phyloP scores from a whole-genome alignment of 441 rosid genomes.

The Daphne laureola region DNA sequence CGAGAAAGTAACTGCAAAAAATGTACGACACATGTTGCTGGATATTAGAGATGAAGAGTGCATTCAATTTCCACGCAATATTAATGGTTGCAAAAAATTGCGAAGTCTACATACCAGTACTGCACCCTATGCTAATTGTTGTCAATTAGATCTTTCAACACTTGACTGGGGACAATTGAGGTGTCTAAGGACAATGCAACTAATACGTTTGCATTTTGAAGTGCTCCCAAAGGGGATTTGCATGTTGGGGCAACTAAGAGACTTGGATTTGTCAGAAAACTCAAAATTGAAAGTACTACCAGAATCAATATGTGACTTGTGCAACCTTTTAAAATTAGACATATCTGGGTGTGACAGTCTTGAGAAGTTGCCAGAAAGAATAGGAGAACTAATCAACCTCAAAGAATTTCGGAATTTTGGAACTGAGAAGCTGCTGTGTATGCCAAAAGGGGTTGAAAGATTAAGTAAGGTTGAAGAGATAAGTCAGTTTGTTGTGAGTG shows the following conservation, averaged over 20 bases:
- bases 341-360: neutral
- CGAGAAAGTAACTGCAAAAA: neutral
- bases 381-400: slow-evolving; percentile 14
- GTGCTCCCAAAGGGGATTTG: neutral
- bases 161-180: neutral
- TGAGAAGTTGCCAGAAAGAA: neutral
- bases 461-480: slow-evolving; percentile 4
- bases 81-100: neutral
- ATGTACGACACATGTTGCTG: neutral
- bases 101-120: slow-evolving; percentile 1
- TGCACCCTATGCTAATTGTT: neutral
- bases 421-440: neutral
- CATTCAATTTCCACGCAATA: neutral
- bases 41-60: neutral
- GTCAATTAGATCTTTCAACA: neutral
- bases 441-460: slow-evolving; percentile 1
- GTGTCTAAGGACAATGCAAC: slow-evolving; percentile 6
- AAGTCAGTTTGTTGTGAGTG: neutral
- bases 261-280: slow-evolving; percentile 1
- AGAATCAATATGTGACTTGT: neutral
- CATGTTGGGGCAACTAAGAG: slow-evolving; percentile 10
- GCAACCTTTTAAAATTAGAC: slow-evolving; percentile 14
- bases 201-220: neutral
- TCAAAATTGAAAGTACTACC: neutral
- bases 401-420: slow-evolving; percentile 4